Percentiles rank a stretch among this genome's conserved stretches.
Conservation (phyloP, 2,329 filamentous ascomycete species). For the Diaporthe ilicicola region DNA sequence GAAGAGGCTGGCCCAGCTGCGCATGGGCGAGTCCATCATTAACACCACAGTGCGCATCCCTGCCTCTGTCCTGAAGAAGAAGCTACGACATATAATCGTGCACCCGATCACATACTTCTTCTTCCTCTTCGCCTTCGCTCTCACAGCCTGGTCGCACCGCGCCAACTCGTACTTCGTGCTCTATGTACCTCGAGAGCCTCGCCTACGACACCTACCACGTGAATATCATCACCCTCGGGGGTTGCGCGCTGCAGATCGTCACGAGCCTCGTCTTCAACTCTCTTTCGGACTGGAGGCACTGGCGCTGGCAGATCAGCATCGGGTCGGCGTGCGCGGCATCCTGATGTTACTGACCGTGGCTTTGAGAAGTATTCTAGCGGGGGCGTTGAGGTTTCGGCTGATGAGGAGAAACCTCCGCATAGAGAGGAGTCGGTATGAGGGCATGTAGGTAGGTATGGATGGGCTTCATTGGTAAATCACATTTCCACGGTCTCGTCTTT, state of each 20-base stretch:
- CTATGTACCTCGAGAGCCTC: constrained; percentile 39
- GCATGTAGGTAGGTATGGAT: too few species aligned
- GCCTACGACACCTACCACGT: constrained; percentile 39
- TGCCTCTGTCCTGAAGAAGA: constrained; percentile 29
- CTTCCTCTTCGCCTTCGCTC: constrained; percentile 38
- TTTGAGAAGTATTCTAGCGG: neutral
- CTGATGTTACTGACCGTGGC: neutral
- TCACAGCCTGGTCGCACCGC: constrained; percentile 38
- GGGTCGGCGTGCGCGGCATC: constrained; percentile 37
- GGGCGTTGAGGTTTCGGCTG: neutral
- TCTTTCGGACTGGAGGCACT: constrained; percentile 48
- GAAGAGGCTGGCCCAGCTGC: constrained; percentile 29
- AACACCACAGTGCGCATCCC: constrained; percentile 35
- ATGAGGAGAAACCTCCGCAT: neutral
- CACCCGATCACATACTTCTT: constrained; percentile 38
- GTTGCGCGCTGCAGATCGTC: constrained; percentile 43
- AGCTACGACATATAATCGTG: constrained; percentile 33
- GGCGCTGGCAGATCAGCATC: constrained; percentile 49
- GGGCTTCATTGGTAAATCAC: too few species aligned
- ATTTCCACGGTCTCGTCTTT: too few species aligned
- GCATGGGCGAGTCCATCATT: constrained; percentile 33
- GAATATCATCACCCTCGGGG: constrained; percentile 39
- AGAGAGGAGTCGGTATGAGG: neutral
- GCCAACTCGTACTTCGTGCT: constrained; percentile 40
- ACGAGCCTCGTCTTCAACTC: constrained; percentile 47